Evolutionary conservation across 768 basidiomycete genomes (phyloP).

Genomic region (Suillus hirtellus): DNA sequence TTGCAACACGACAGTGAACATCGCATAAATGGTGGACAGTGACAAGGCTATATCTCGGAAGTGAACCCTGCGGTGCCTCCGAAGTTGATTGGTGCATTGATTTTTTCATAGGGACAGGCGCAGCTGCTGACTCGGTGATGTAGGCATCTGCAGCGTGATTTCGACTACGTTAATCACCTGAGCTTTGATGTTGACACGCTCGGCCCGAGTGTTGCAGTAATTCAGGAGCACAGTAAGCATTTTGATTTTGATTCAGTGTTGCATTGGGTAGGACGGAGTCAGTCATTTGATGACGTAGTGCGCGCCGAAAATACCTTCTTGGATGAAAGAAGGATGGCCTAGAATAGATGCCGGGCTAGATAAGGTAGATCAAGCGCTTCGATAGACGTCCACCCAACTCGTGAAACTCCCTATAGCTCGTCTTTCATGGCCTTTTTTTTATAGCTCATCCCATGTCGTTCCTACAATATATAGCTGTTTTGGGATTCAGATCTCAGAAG

Average conservation of each 20-base stretch:
- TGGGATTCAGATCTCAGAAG: no score
- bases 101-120: slow-evolving; percentile 54
- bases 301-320: no score
- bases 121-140: slow-evolving; percentile 22
- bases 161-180: slow-evolving; percentile 93
- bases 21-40: slow-evolving; percentile 13
- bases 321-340: no score
- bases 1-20: slow-evolving; percentile 24
- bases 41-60: slow-evolving; percentile 70
- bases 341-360: no score
- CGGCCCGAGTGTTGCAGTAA: slow-evolving; percentile 57
- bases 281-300: not conserved
- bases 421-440: no score
- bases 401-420: no score
- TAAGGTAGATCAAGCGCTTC: no score
- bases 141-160: slow-evolving; percentile 89
- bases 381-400: no score
- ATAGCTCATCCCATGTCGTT: no score
- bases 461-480: no score
- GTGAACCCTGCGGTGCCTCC: slow-evolving; percentile 83
- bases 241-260: not conserved
- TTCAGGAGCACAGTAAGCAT: slow-evolving; percentile 56
- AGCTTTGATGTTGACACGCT: slow-evolving; percentile 96
- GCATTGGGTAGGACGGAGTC: not conserved
- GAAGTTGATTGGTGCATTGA: slow-evolving; percentile 63